Evolutionary conservation across 2,329 filamentous ascomycete species (phyloP).

Genomic region (Calonectria honghensis): DNA sequence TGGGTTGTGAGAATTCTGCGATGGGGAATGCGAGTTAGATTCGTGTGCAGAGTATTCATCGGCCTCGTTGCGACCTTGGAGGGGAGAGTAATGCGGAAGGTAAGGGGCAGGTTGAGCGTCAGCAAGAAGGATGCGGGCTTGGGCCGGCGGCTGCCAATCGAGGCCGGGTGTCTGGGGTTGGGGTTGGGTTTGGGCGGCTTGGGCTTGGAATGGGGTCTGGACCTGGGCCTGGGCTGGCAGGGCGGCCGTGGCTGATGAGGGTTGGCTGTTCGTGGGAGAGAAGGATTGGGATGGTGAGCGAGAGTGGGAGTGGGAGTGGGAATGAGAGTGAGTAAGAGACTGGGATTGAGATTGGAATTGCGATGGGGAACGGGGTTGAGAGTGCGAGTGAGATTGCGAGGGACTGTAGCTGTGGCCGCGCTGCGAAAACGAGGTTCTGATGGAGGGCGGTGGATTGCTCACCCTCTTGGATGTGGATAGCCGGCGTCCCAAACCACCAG

Average conservation of each 20-base stretch:
- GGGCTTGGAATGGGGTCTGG: constrained; percentile 49
- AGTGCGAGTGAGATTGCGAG: constrained; percentile 33
- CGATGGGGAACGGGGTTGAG: constrained; percentile 27
- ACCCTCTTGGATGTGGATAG: constrained; percentile 77
- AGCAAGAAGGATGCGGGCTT: constrained; percentile 33
- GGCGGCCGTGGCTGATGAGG: constrained; percentile 47
- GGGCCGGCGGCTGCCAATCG: constrained; percentile 46
- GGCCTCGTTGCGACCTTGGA: constrained; percentile 66
- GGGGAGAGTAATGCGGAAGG: constrained; percentile 65
- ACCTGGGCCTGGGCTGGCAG: constrained; percentile 44
- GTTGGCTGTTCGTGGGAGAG: constrained; percentile 45
- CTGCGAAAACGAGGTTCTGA: constrained; percentile 64
- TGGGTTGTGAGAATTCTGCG: constrained; percentile 63
- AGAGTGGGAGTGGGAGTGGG: constrained; percentile 38
- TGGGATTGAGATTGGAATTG: constrained; percentile 38
- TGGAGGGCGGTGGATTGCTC: constrained; percentile 65
- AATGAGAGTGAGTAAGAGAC: constrained; percentile 37
- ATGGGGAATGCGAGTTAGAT: constrained; percentile 63
- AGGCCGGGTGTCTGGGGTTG: constrained; percentile 45
- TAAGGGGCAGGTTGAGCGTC: constrained; percentile 56
- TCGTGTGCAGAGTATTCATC: constrained; percentile 60
- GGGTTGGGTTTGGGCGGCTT: constrained; percentile 49
- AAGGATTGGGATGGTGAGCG: constrained; percentile 40
- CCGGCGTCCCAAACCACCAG: constrained; percentile 69
- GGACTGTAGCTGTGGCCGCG: constrained; percentile 32